phyloP scores from a whole-genome alignment of 192 early-diverging fungal species.

The Coemansia erecta region DNA sequence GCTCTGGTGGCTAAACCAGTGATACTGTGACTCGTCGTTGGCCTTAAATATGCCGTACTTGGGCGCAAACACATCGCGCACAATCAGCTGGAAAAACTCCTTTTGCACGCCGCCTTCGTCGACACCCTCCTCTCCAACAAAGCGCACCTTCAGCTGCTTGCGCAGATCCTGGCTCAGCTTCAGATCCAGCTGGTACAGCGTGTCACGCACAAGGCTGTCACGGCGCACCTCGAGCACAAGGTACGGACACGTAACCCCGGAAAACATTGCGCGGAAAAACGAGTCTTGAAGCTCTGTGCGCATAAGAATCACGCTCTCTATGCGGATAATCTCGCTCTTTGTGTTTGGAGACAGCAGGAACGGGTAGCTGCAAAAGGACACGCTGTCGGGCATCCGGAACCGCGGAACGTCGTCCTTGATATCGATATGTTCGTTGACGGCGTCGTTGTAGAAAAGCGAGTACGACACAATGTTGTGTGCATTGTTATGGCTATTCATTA shows the following conservation, averaged over 20 bases:
- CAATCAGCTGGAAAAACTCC: conserved; percentile 90
- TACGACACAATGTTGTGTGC: conserved; percentile 57
- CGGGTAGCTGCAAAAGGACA: conserved; percentile 75
- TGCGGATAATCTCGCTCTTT: conserved; percentile 72
- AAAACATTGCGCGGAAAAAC: conserved; percentile 75
- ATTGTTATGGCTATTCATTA: conserved; percentile 63
- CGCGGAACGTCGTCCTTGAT: conserved; percentile 76
- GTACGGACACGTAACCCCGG: conserved; percentile 72
- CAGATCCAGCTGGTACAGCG: conserved; percentile 68
- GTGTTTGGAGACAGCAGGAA: conserved; percentile 69
- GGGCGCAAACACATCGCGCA: conserved; percentile 82
- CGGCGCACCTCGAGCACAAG: conserved; percentile 68
- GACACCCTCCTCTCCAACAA: conserved; percentile 91
- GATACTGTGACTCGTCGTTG: conserved; percentile 77
- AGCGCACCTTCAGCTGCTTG: conserved; percentile 86
- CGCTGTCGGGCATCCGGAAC: conserved; percentile 62
- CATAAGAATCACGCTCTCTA: conserved; percentile 71
- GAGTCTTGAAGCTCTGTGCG: conserved; percentile 68
- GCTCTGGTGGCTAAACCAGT: conserved; percentile 76
- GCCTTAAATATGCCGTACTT: conserved; percentile 81
- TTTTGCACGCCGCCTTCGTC: conserved; percentile 94
- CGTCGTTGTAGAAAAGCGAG: conserved; percentile 68
- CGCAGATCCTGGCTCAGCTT: conserved; percentile 83
- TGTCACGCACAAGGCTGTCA: conserved; percentile 69
- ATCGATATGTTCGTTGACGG: conserved; percentile 67